phyloP scores from a whole-genome alignment of 257 asterid species.

The Fraxinus pennsylvanica region DNA sequence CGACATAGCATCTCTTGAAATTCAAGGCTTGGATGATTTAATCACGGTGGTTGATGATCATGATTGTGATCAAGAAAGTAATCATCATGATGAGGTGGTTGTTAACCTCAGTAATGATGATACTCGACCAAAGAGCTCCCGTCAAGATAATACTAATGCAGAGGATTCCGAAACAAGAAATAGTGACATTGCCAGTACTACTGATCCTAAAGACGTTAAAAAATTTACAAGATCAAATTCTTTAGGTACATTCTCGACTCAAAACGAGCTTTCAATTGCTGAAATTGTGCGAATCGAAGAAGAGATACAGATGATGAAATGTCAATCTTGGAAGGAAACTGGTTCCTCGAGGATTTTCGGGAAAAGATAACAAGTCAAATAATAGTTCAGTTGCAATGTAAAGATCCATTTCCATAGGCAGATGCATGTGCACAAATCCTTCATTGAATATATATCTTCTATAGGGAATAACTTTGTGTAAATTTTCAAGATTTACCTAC shows the following conservation, averaged over 20 bases:
- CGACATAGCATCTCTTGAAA: constrained; percentile 39
- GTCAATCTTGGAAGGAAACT: constrained; percentile 32
- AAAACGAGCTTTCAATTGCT: constrained; percentile 31
- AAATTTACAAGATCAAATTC: constrained; percentile 47
- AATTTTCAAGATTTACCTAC: constrained; percentile 1
- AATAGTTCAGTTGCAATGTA: constrained; percentile 36
- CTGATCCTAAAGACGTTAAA: constrained; percentile 26
- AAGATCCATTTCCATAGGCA: constrained; percentile 52
- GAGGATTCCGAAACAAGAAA: constrained; percentile 20
- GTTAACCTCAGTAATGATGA: constrained; percentile 28
- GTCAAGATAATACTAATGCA: background rate
- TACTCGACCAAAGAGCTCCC: constrained; percentile 10
- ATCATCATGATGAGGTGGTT: constrained; percentile 25
- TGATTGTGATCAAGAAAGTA: constrained; percentile 26
- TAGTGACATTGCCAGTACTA: background rate
- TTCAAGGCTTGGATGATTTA: constrained; percentile 45
- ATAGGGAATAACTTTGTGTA: background rate
- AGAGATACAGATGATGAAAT: constrained; percentile 19
- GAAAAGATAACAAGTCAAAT: constrained; percentile 17
- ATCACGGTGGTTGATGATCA: constrained; percentile 53
- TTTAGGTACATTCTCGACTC: constrained; percentile 40
- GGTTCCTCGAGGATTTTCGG: constrained; percentile 41
- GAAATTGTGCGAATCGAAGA: constrained; percentile 42
- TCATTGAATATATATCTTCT: constrained; percentile 28
- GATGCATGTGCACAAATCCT: constrained; percentile 39